Conservation (phyloP, 2,329 filamentous ascomycete genomes). For the Exophiala sideris region DNA sequence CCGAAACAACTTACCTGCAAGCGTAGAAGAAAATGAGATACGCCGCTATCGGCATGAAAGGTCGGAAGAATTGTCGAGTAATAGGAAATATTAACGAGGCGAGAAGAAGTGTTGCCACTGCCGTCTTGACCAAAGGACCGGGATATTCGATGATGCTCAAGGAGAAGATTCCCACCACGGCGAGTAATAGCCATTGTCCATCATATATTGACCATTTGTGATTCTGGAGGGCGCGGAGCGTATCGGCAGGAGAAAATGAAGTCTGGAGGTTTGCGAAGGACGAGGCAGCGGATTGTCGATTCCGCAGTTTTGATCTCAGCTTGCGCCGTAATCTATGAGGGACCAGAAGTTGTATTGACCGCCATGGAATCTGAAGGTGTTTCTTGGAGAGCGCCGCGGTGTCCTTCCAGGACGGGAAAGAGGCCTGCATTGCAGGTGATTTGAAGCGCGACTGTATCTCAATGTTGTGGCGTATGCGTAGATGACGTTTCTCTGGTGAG, state of each 20-base stretch:
- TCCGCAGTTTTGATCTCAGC: conserved; percentile 66
- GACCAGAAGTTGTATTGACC: conserved; percentile 50
- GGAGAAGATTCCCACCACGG: conserved; percentile 74
- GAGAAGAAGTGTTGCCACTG: conserved; percentile 64
- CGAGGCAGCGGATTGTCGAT: conserved; percentile 63
- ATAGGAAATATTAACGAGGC: conserved; percentile 74
- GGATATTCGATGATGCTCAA: conserved; percentile 75
- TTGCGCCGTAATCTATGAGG: conserved; percentile 65
- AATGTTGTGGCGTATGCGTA: conserved; percentile 1
- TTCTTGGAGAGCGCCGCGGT: conserved; percentile 42
- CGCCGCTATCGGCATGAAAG: conserved; percentile 76
- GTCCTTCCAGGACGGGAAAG: conserved; percentile 45
- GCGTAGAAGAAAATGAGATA: conserved; percentile 92
- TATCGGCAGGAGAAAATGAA: conserved; percentile 77
- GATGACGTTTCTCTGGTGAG: neutral
- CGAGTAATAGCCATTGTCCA: conserved; percentile 75
- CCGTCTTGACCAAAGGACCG: conserved; percentile 73
- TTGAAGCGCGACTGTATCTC: neutral
- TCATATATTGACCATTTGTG: conserved; percentile 82
- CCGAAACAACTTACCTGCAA: conserved; percentile 68
- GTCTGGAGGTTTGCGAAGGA: conserved; percentile 74
- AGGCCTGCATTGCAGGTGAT: conserved; percentile 26
- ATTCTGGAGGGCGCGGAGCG: conserved; percentile 68
- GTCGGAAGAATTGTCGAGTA: conserved; percentile 86
- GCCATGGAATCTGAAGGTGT: conserved; percentile 48